Evolutionary conservation across 768 basidiomycete genomes (phyloP).

Genomic region (Agrocybe praecox): DNA sequence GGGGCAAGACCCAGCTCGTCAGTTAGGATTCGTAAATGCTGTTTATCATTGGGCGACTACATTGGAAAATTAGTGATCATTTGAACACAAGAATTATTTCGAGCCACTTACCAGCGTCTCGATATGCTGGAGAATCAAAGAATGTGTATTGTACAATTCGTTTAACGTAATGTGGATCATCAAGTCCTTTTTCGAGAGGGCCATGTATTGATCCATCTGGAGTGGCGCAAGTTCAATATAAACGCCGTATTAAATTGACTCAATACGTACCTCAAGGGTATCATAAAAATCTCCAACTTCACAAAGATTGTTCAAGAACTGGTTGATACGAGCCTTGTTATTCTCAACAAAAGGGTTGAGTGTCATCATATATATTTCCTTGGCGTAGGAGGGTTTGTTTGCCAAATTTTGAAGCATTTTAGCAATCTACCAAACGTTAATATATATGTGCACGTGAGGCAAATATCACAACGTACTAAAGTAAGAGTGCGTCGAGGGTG

Average conservation of each 20-base stretch:
- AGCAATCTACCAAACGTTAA: constrained; percentile 69
- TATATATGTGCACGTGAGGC: neutral
- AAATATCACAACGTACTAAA: constrained; percentile 50
- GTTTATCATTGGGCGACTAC: constrained; percentile 96
- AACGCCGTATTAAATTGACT: neutral
- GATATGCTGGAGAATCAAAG: constrained; percentile 91
- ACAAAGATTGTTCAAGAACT: constrained; percentile 94
- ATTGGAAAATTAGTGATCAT: constrained; percentile 4
- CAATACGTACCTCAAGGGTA: constrained; percentile 80
- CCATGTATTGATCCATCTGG: constrained; percentile 99
- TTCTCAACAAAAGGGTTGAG: constrained; percentile 98
- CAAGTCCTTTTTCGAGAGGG: constrained; percentile 97
- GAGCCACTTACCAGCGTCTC: constrained; percentile 77
- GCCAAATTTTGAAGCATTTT: constrained; percentile 99
- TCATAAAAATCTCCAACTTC: constrained; percentile 99
- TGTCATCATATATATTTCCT: constrained; percentile 98
- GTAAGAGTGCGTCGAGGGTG: constrained; percentile 97
- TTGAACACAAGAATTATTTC: neutral
- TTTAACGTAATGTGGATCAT: constrained; percentile 99
- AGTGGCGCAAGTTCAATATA: constrained; percentile 3
- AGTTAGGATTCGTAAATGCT: constrained; percentile 93
- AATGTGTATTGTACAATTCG: constrained; percentile 98
- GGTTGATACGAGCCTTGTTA: constrained; percentile 97
- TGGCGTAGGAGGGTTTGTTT: constrained; percentile 97
- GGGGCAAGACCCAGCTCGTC: constrained; percentile 96